Percentiles rank a stretch among this genome's conserved stretches.
phyloP scores from a whole-genome alignment of 352 stramenopile species.

The Phytopythium aichiense region DNA sequence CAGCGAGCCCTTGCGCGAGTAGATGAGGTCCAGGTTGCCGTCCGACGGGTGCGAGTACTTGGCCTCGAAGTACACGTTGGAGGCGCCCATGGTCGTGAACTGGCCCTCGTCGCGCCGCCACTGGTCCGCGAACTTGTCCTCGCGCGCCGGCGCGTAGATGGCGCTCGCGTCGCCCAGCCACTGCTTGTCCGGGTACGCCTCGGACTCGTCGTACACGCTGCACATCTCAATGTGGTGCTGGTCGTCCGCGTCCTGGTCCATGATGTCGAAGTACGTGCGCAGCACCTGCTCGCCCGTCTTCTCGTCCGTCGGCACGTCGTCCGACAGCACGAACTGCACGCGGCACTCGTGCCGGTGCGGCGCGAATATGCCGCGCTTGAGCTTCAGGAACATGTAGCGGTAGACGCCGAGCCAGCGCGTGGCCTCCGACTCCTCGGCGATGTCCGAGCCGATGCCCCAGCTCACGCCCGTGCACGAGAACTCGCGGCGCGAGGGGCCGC shows the following conservation, averaged over 20 bases:
- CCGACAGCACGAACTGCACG: conserved; percentile 73
- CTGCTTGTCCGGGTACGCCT: conserved; percentile 40
- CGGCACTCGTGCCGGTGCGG: conserved; percentile 51
- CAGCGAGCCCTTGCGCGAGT: conserved; percentile 49
- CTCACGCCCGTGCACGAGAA: conserved; percentile 77
- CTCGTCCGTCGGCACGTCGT: conserved; percentile 34
- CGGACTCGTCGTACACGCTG: conserved; percentile 71
- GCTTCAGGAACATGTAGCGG: conserved; percentile 71
- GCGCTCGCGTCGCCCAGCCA: conserved; percentile 57
- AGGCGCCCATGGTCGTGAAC: conserved; percentile 55
- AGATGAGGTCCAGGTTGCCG: conserved; percentile 77
- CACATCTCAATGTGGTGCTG: conserved; percentile 75
- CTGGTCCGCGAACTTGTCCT: conserved; percentile 49
- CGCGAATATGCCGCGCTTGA: conserved; percentile 54
- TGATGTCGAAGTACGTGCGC: conserved; percentile 70
- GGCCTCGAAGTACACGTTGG: conserved; percentile 80
- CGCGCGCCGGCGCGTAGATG: conserved; percentile 56
- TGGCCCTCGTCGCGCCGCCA: conserved; percentile 48
- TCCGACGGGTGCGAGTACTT: conserved; percentile 77
- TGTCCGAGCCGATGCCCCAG: conserved; percentile 70
- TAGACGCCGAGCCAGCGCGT: conserved; percentile 65
- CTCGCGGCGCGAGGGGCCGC: conserved; percentile 45
- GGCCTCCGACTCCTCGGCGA: conserved; percentile 68
- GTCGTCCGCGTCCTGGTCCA: conserved; percentile 48
- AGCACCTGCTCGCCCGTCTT: conserved; percentile 49